These are phyloP conservation scores for Vitis riparia DNA, from an alignment of 164 flowering plant species.

Conservation along the genomic window DNA sequence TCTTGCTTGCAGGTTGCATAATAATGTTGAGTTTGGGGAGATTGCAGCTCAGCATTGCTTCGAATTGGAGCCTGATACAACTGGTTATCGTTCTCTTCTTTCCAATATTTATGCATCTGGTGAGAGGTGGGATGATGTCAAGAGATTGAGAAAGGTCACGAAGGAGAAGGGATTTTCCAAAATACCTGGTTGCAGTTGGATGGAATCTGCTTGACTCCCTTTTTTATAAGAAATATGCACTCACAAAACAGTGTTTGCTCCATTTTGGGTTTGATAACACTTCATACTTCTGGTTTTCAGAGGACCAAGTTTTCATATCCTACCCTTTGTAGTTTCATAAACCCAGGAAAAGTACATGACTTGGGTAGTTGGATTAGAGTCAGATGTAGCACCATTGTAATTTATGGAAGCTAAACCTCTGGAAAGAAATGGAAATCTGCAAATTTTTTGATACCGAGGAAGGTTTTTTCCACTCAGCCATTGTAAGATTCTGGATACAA, in stretches of 20 bases:
- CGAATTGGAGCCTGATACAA: constrained; percentile 26
- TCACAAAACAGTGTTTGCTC: not conserved
- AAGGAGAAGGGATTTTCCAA: constrained; percentile 23
- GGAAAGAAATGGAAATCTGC: too few species aligned
- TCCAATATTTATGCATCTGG: constrained; percentile 36
- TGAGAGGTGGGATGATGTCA: constrained; percentile 41
- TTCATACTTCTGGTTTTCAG: too few species aligned
- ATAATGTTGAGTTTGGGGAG: constrained; percentile 42
- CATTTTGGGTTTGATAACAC: not conserved
- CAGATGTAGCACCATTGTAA: too few species aligned
- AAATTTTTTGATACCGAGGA: too few species aligned
- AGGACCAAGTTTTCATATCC: too few species aligned
- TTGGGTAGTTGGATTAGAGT: too few species aligned
- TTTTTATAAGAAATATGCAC: not conserved
- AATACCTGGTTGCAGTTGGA: constrained; percentile 44
- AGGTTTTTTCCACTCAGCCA: too few species aligned
- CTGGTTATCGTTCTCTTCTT: constrained; percentile 33
- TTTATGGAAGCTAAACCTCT: too few species aligned
- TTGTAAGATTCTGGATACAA: too few species aligned
- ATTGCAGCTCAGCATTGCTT: constrained; percentile 37
- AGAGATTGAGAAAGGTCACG: constrained; percentile 20
- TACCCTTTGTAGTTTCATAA: too few species aligned
- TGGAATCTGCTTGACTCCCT: constrained; percentile 14
- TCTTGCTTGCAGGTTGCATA: constrained; percentile 32
- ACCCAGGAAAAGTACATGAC: too few species aligned